Percentiles rank a stretch among this genome's conserved stretches.
These are phyloP conservation scores for Pseudohyphozyma bogoriensis DNA, from an alignment of 768 basidiomycete genomes.

Conservation along the genomic window DNA sequence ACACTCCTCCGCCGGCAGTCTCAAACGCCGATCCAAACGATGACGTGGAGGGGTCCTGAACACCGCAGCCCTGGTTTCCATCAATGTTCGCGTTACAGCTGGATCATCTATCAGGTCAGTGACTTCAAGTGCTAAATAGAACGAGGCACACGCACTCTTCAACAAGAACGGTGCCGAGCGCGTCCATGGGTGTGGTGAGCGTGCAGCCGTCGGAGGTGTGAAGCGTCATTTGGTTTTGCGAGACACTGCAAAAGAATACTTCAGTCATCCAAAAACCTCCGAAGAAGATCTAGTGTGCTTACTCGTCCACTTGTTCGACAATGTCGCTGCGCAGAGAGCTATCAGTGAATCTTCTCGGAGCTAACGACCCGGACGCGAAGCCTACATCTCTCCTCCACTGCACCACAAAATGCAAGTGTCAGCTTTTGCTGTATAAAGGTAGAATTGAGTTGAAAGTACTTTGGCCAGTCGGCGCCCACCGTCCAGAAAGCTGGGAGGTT, in stretches of 20 bases:
- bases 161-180: background rate
- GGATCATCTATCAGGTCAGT: background rate
- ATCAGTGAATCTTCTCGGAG: too few relatives aligned
- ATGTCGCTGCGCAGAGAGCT: background rate
- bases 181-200: conserved; percentile 28
- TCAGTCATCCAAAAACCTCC: too few relatives aligned
- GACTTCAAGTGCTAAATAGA: background rate
- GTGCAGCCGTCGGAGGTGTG: conserved; percentile 50
- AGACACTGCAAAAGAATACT: conserved; percentile 39
- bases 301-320: conserved; percentile 14
- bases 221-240: conserved; percentile 59
- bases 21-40: conserved; percentile 44
- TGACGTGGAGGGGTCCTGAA: conserved; percentile 15
- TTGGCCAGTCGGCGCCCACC: conserved; percentile 26
- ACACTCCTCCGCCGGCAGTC: conserved; percentile 45
- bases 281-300: too few relatives aligned
- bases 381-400: too few relatives aligned
- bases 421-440: too few relatives aligned
- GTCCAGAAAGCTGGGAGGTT: too few relatives aligned
- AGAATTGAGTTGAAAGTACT: conserved; percentile 59
- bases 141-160: conserved; percentile 1
- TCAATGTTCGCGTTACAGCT: conserved; percentile 6
- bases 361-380: too few relatives aligned
- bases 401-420: too few relatives aligned
- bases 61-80: conserved; percentile 9